Base-by-base conservation (phyloP, 768 basidiomycete species). In the Mrakia gelida region DNA sequence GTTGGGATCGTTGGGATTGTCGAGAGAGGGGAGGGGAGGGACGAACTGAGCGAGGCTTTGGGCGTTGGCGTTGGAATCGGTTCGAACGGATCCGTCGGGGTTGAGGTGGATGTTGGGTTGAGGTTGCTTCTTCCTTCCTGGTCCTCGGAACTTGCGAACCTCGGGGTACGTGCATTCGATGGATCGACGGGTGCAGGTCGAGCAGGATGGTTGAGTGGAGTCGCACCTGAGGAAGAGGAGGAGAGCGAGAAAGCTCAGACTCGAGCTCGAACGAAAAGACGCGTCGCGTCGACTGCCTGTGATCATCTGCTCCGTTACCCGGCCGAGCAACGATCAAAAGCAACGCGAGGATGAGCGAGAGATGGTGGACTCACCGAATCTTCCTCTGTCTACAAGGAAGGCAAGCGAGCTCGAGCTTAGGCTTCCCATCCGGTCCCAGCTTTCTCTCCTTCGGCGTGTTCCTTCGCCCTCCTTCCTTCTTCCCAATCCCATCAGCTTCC, bases 371-470 rank as follows among this genome's bases (percentile, higher is more conserved):
- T 38, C 38, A 70, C 67, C 23, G 3, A 15, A 70, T 70, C 26
- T 70, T 70, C 41, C 67, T 70, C 67, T 70, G 34, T 26, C 41
- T 41, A 11, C 67, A 70, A 26, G 67, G 67, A 43, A 45, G 32
- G 41, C 67, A 70, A 7, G 67, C 67, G 34, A 70, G 41, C 41
- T 70, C 67, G 38, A 70, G 5, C 67, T 41, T 43, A 10, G 67
- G 67, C 23, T 70, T 70, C 67, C 67, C 67, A 26, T 70, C 67
- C 41, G 67, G 67, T 21, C 67, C 67, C 26, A 70, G 67, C 38
- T 70, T 70, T 41, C n/a, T 38, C 67, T n/a, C 67, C 38, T 70
- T 70, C 13, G 38, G 34, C 21, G n/a, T n/a, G n/a, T 21, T 21
- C 41, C 34, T 38, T 41, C 41, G 45, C 21, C 41, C 38, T 4